Conservation (phyloP, 176 grass and related monocot genomes). For the Rhipidocladum racemiflorum region DNA sequence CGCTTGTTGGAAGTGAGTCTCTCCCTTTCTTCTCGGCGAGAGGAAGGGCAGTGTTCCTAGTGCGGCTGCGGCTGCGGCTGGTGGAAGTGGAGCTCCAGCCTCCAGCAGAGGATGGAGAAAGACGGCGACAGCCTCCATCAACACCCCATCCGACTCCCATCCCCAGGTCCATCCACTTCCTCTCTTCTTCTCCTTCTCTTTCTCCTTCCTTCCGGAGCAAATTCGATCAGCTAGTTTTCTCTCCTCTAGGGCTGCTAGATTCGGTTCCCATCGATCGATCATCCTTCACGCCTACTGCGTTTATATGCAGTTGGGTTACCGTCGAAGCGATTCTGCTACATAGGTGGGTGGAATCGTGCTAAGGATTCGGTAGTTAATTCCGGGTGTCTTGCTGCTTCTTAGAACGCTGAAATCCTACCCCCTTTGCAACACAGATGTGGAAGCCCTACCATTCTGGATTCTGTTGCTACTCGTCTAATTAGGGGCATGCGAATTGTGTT, state of each 20-base stretch:
- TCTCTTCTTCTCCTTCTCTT: neutral
- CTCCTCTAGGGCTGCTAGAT: neutral
- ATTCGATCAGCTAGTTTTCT: neutral
- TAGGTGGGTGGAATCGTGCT: neutral
- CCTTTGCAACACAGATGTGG: neutral
- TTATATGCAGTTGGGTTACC: neutral
- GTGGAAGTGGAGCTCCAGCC: neutral
- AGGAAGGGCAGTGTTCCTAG: too few species aligned
- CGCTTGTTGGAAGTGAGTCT: neutral
- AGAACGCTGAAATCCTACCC: neutral
- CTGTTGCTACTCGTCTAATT: neutral
- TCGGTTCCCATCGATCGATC: neutral
- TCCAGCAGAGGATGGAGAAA: conserved; percentile 18
- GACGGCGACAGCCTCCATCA: neutral
- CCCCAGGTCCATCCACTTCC: neutral
- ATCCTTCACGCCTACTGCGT: neutral
- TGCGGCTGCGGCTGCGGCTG: too few species aligned
- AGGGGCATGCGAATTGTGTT: neutral
- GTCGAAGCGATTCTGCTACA: neutral
- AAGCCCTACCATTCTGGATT: neutral
- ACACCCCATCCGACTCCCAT: conserved; percentile 1
- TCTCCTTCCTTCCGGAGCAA: neutral
- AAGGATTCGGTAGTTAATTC: neutral
- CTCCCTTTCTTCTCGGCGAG: neutral
- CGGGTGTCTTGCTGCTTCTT: neutral